Evolutionary conservation across 345 rosid genomes (phyloP).

Genomic region (Corymbia maculata): DNA sequence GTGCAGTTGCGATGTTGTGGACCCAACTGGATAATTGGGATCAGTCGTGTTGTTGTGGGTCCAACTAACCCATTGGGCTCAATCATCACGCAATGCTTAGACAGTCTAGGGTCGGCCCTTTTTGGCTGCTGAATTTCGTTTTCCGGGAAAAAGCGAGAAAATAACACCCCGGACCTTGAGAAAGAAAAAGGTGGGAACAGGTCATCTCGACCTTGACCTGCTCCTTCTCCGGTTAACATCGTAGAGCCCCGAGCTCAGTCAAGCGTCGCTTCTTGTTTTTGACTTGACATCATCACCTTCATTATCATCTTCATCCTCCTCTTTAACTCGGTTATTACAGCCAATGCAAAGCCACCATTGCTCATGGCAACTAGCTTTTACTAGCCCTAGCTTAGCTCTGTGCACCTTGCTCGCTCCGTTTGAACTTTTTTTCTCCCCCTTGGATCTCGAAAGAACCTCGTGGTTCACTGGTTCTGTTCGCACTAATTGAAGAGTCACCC

Average conservation of each 20-base stretch:
- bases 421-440: neutral
- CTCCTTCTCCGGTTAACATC: neutral
- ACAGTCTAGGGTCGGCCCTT: neutral
- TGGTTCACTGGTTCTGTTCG: neutral
- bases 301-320: neutral
- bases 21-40: neutral
- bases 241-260: neutral
- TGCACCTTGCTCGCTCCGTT: neutral
- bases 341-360: neutral
- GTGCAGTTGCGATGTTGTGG: neutral
- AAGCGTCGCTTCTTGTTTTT: neutral
- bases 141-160: neutral
- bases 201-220: neutral
- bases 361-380: neutral
- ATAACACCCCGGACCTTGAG: neutral
- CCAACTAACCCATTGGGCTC: neutral
- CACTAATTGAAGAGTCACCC: neutral
- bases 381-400: neutral
- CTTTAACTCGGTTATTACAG: neutral
- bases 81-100: neutral
- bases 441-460: neutral
- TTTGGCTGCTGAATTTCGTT: neutral
- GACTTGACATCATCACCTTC: neutral
- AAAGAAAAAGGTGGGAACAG: neutral
- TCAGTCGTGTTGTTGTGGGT: neutral